These are phyloP conservation scores for Fusarium siculi DNA, from an alignment of 2,329 filamentous ascomycete genomes.

Conservation along the genomic window DNA sequence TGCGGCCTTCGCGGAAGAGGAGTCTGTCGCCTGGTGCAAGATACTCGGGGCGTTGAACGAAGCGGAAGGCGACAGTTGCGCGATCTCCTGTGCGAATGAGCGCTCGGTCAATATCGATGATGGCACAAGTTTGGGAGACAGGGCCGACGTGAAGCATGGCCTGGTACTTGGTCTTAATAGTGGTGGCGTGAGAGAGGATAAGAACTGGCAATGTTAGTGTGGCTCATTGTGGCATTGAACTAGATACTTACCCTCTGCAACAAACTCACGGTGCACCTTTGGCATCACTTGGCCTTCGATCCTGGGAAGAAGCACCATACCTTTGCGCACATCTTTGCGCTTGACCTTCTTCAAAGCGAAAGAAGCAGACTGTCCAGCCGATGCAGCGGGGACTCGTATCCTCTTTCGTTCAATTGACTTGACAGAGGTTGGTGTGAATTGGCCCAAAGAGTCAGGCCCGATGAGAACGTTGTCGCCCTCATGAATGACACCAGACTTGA, in stretches of 20 bases:
- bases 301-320: slow-evolving; percentile 95
- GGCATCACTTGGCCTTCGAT: slow-evolving; percentile 75
- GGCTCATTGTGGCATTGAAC: no score
- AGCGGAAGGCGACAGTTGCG: slow-evolving; percentile 93
- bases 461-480: slow-evolving; percentile 90
- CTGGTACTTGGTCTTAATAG: slow-evolving; percentile 96
- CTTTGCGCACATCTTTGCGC: slow-evolving; percentile 93
- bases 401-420: slow-evolving; percentile 95
- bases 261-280: slow-evolving; percentile 80
- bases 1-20: slow-evolving; percentile 92
- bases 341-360: slow-evolving; percentile 90
- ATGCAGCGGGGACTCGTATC: slow-evolving; percentile 86
- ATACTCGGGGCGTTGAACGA: slow-evolving; percentile 94
- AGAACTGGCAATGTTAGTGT: slow-evolving; percentile 67
- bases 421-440: slow-evolving; percentile 87
- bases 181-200: slow-evolving; percentile 94
- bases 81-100: slow-evolving; percentile 95
- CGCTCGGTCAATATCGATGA: slow-evolving; percentile 96
- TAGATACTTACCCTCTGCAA: slow-evolving; percentile 72
- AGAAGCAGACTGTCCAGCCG: slow-evolving; percentile 90
- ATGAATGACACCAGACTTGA: slow-evolving; percentile 88
- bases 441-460: slow-evolving; percentile 88
- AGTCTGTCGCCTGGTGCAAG: slow-evolving; percentile 88
- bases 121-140: slow-evolving; percentile 93
- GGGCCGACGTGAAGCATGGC: slow-evolving; percentile 98